Percentiles rank a stretch among this genome's conserved stretches.
phyloP scores from a whole-genome alignment of 2,329 filamentous ascomycete genomes.

The Byssoonygena ceratinophila region DNA sequence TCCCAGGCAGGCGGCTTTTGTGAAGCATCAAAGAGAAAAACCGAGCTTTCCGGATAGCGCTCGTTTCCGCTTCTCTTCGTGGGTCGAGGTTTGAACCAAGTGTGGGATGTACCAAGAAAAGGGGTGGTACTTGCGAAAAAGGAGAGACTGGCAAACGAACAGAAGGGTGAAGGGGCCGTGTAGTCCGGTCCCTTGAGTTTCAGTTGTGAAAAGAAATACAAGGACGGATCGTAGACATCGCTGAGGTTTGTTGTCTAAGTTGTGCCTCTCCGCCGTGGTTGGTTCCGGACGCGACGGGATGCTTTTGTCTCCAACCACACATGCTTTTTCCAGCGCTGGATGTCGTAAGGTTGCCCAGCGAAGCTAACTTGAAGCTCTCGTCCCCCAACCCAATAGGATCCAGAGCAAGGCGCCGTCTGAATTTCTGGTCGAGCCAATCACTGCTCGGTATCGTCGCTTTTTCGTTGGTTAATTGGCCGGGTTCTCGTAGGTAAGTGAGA shows the following conservation, averaged over 20 bases:
- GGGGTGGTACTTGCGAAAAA: background rate
- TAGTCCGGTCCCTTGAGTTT: background rate
- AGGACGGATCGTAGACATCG: background rate
- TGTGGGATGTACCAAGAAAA: background rate
- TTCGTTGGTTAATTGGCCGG: background rate
- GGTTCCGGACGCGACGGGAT: background rate
- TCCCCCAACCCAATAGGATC: background rate
- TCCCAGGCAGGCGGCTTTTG: background rate
- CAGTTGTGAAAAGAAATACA: background rate
- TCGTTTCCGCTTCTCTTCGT: background rate
- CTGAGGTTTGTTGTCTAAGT: background rate
- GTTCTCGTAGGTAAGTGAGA: background rate
- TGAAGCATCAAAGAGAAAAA: background rate
- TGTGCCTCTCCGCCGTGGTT: too few species aligned
- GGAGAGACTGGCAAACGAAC: background rate
- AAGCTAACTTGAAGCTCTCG: background rate
- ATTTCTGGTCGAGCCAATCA: constrained; percentile 2
- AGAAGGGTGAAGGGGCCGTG: too few species aligned
- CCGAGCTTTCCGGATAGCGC: background rate
- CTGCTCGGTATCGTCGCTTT: background rate
- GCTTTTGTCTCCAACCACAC: background rate
- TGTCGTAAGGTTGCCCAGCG: constrained; percentile 3
- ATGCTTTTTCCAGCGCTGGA: background rate
- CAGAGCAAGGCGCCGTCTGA: background rate
- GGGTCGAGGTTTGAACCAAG: background rate